Conservation (phyloP, 176 grass and related monocot genomes). For the Leersia perrieri region DNA sequence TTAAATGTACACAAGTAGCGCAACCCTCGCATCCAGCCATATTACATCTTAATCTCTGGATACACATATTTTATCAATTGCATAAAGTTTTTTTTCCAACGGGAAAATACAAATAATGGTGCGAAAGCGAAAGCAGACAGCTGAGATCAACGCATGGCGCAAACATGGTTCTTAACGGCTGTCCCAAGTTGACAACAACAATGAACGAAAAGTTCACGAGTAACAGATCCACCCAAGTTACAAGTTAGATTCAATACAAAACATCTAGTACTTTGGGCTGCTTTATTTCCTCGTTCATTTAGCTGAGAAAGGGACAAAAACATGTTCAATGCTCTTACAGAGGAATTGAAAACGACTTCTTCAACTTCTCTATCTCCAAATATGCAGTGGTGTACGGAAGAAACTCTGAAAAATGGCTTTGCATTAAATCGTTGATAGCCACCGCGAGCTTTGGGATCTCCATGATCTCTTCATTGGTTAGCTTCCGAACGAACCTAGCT, state of each 20-base stretch:
- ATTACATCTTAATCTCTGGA: background rate
- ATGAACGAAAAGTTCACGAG: slow-evolving; percentile 13
- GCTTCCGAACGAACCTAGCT: slow-evolving; percentile 74
- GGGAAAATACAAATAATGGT: background rate
- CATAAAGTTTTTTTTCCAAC: background rate
- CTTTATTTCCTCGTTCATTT: slow-evolving; percentile 48
- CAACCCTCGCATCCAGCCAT: background rate
- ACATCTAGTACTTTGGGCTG: slow-evolving; percentile 33
- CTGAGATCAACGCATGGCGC: background rate
- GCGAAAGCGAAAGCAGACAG: no score
- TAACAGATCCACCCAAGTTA: slow-evolving; percentile 19
- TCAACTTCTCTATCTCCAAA: slow-evolving; percentile 96
- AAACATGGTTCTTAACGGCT: background rate
- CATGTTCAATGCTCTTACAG: slow-evolving; percentile 37
- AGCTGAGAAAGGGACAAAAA: background rate
- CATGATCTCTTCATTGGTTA: slow-evolving; percentile 87
- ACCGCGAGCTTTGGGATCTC: slow-evolving; percentile 92
- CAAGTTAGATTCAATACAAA: slow-evolving; percentile 36
- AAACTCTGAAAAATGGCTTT: slow-evolving; percentile 94
- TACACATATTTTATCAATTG: background rate
- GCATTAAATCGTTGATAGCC: slow-evolving; percentile 96
- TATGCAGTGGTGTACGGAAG: slow-evolving; percentile 89
- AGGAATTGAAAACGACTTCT: slow-evolving; percentile 61
- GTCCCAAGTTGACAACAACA: slow-evolving; percentile 16
- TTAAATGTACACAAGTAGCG: no score